Evolutionary conservation across 306 rosid genomes (phyloP).

Genomic region (Sesbania bispinosa): DNA sequence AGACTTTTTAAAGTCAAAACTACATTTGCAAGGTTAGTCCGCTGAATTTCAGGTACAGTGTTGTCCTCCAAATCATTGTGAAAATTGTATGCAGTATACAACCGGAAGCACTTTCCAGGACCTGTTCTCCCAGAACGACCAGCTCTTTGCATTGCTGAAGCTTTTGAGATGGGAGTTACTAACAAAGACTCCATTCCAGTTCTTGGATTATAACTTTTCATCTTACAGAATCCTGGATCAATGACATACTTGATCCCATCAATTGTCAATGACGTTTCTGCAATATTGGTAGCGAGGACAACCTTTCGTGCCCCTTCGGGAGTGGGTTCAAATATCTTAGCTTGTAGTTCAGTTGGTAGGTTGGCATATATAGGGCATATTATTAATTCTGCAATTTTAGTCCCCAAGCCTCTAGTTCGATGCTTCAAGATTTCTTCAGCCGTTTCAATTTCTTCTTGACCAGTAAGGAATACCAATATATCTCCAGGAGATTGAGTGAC

Average conservation of each 20-base stretch:
- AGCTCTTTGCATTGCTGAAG: constrained; percentile 94
- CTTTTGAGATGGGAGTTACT: constrained; percentile 86
- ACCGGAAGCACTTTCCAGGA: constrained; percentile 90
- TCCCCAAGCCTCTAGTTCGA: constrained; percentile 83
- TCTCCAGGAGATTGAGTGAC: constrained; percentile 91
- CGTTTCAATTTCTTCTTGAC: constrained; percentile 97
- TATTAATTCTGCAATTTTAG: constrained; percentile 88
- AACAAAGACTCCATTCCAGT: constrained; percentile 95
- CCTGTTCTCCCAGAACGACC: constrained; percentile 98
- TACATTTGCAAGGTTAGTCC: constrained; percentile 92
- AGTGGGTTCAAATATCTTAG: constrained; percentile 94
- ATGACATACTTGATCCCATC: constrained; percentile 96
- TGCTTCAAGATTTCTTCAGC: constrained; percentile 96
- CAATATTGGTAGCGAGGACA: constrained; percentile 95
- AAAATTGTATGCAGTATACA: constrained; percentile 77
- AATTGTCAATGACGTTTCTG: constrained; percentile 93
- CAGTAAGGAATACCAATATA: constrained; percentile 85
- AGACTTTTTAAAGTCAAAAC: constrained; percentile 86
- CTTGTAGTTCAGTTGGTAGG: constrained; percentile 89
- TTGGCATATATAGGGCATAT: constrained; percentile 97
- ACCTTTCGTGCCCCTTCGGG: constrained; percentile 98
- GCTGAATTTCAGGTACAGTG: constrained; percentile 86
- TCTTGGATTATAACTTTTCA: constrained; percentile 57
- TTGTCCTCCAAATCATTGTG: constrained; percentile 79
- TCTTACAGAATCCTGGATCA: constrained; percentile 91